These are phyloP conservation scores for Nothophoma quercina DNA, from an alignment of 2,329 filamentous ascomycete genomes.

Conservation along the genomic window DNA sequence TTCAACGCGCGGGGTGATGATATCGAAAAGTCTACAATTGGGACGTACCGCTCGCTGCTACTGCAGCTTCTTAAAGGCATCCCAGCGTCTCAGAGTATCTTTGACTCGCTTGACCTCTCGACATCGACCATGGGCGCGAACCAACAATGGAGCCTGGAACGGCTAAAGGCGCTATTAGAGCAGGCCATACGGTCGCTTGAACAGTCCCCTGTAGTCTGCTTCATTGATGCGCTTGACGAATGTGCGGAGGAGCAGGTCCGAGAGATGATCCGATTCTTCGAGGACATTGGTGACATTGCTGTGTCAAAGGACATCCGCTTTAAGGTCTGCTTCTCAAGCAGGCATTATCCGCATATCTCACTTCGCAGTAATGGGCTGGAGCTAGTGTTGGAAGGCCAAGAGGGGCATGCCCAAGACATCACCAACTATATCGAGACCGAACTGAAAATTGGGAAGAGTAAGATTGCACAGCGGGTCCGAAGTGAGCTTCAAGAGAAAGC, in stretches of 20 bases:
- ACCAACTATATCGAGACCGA: constrained; percentile 28
- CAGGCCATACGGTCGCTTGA: constrained; percentile 23
- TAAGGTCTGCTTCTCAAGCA: constrained; percentile 22
- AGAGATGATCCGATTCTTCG: constrained; percentile 56
- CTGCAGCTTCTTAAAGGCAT: constrained; percentile 31
- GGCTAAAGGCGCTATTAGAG: constrained; percentile 28
- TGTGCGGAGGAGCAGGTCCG: constrained; percentile 54
- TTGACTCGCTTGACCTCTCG: constrained; percentile 8
- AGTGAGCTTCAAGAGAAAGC: constrained; percentile 48
- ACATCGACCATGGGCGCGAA: constrained; percentile 1
- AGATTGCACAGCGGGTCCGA: constrained; percentile 32
- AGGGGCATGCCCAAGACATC: constrained; percentile 50
- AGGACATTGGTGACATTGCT: constrained; percentile 46
- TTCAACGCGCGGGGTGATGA: constrained; percentile 36
- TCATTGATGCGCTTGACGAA: constrained; percentile 59
- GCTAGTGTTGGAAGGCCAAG: constrained; percentile 48
- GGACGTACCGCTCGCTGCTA: constrained; percentile 36
- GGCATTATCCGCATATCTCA: constrained; percentile 58
- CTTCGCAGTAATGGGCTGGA: constrained; percentile 33
- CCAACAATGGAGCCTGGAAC: constrained; percentile 22
- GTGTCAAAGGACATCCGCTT: not conserved
- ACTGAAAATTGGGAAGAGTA: constrained; percentile 31
- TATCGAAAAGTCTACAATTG: constrained; percentile 31
- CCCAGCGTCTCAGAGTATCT: constrained; percentile 18
- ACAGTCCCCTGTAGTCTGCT: constrained; percentile 27